These are phyloP conservation scores for Kuraishia cidri DNA, from an alignment of 805 yeast species.

Conservation along the genomic window DNA sequence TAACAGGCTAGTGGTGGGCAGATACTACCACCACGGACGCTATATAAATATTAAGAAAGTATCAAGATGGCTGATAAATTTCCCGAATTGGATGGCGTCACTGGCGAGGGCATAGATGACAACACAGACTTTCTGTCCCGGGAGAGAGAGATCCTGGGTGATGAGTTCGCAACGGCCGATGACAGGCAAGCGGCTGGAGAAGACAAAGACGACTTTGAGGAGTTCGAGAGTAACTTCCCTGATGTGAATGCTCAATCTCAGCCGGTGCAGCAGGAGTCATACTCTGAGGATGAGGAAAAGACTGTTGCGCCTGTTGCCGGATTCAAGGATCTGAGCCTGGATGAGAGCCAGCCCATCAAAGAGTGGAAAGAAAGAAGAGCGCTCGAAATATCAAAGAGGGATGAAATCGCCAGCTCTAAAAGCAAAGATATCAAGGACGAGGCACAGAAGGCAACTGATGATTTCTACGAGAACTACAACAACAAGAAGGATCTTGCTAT, in stretches of 20 bases:
- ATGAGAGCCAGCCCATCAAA: slow-evolving; percentile 49
- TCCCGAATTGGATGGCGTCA: slow-evolving; percentile 55
- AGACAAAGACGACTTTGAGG: slow-evolving; percentile 36
- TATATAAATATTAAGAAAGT: no score
- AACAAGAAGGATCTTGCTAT: slow-evolving; percentile 66
- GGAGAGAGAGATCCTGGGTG: slow-evolving; percentile 62
- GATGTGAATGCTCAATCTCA: slow-evolving; percentile 32
- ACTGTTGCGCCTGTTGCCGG: slow-evolving; percentile 3
- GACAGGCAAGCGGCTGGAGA: slow-evolving; percentile 38
- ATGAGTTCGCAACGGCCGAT: slow-evolving; percentile 60
- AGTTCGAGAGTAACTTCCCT: slow-evolving; percentile 59
- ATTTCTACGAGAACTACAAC: slow-evolving; percentile 87
- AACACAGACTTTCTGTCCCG: slow-evolving; percentile 56
- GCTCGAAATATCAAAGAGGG: slow-evolving; percentile 73
- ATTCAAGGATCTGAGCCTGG: slow-evolving; percentile 18
- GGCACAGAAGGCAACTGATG: slow-evolving; percentile 81
- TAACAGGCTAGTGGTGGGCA: no score
- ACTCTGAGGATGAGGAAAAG: slow-evolving; percentile 5
- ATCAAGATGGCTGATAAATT: slow-evolving; percentile 60
- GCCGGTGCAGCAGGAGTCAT: slow-evolving; percentile 7
- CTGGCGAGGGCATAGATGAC: slow-evolving; percentile 17
- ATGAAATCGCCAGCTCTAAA: slow-evolving; percentile 56
- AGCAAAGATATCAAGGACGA: slow-evolving; percentile 59
- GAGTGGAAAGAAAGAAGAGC: slow-evolving; percentile 83
- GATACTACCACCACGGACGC: no score